Evolutionary conservation across 2,329 filamentous ascomycete genomes (phyloP), one percentile per base, ranked within the genome.

Genomic region (Aspergillus neoniger): DNA sequence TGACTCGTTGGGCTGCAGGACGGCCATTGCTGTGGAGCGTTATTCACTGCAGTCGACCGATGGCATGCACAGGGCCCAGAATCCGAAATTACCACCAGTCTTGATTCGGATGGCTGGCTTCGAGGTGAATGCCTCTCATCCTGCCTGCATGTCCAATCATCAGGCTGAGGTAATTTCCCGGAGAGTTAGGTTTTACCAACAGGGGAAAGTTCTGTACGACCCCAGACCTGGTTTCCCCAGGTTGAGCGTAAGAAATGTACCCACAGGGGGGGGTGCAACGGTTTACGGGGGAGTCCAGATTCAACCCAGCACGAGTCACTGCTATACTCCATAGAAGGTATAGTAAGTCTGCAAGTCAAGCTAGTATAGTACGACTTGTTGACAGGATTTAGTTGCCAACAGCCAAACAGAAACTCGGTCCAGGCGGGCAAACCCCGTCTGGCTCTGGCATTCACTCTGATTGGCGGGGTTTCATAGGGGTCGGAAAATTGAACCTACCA

Each of bases 351-450:
- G 32, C 32, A 36, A 36, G 32, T 14, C 12, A 3, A 36, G 5
- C 32, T 36, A 36, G 12, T 36, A 14, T 14, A 36, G 32, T 36
- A 36, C 32, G 32, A 36, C 32, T 14, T 36, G 32, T 17, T 19
- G 39, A 43, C 17, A 43, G n/a, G 51, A n/a, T 41, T 57, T 17
- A 57, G 17, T n/a, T 30, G 19, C 43, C 32, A 55, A 57, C 53
- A 49, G 55, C 70, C 70, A 72, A 60, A 65, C 63, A 71, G 61
- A 68, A 14, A 43, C 64, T 71, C 70, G 70, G 41, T 69, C 63
- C 10, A 49, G 21, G 47, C 23, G 28, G 23, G 15, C 47, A 32
- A 43, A 39, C 36, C 32, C 65, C 66, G 65, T 57, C 14, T 43
- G 41, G 44, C 3, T 23, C 44, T 28, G 23, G 44, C 43, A 17